A percentile compares a stretch with the other conserved stretches of the same genome.
Conservation (phyloP, 1,284 basidiomycete genomes). For the Spongiforma sp. region DNA sequence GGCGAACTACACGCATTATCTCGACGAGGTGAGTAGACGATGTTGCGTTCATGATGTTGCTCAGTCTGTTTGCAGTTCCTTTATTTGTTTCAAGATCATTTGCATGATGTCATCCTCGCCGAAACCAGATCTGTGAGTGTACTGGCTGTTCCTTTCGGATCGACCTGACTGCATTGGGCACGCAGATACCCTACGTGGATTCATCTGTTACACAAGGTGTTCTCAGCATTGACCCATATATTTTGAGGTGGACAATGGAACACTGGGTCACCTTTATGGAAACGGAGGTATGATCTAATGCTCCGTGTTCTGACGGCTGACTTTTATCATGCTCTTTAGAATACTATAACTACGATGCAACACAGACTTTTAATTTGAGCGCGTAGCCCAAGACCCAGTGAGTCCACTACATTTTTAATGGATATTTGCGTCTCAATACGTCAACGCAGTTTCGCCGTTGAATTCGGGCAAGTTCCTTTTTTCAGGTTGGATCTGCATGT, state of each 20-base stretch:
- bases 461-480: too few species aligned
- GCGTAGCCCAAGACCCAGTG: slow-evolving; percentile 60
- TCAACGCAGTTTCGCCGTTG: too few species aligned
- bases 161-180: not conserved
- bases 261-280: slow-evolving; percentile 59
- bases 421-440: too few species aligned
- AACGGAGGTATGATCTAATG: slow-evolving; percentile 47
- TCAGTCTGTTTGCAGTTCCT: slow-evolving; percentile 44
- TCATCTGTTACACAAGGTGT: slow-evolving; percentile 67
- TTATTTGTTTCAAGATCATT: slow-evolving; percentile 56
- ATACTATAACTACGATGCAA: slow-evolving; percentile 63
- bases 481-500: not conserved
- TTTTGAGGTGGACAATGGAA: slow-evolving; percentile 55
- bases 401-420: slow-evolving; percentile 5
- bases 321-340: slow-evolving; percentile 35
- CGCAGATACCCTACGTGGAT: slow-evolving; percentile 62
- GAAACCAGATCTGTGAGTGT: slow-evolving; percentile 50
- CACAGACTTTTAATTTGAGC: slow-evolving; percentile 31
- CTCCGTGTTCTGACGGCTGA: not conserved
- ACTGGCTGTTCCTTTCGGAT: not conserved
- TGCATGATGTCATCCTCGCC: slow-evolving; percentile 40
- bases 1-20: slow-evolving; percentile 49
- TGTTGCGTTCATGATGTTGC: not conserved
- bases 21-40: slow-evolving; percentile 50
- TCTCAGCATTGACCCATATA: slow-evolving; percentile 35